Base-by-base conservation (phyloP, 1,139 yeast species). In the Yamadazyma kanchanaburiensis region DNA sequence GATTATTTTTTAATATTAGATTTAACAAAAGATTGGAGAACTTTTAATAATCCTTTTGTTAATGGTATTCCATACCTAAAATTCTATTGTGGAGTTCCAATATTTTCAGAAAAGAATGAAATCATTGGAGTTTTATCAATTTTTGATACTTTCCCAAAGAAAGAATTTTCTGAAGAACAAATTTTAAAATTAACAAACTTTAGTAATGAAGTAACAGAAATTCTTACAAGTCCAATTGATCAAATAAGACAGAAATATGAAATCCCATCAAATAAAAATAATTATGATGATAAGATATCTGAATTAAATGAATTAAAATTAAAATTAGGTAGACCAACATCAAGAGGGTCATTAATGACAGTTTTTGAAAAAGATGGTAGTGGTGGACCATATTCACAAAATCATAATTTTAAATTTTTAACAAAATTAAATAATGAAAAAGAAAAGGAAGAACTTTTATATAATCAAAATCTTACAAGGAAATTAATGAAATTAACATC, bases 1-100 rank as follows among this genome's bases (percentile, higher is more conserved):
- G 76, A 67, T 1, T 62, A 64, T 40, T 74, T 82, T 41, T 56
- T 74, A 3, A 42, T 82, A 13, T 49, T 66, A 15, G 85, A 82
- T 50, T 79, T 87, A 1, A 52, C 75, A 4, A 58, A 62, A 23
- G 91, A 82, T 48, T 82, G 91, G 89, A 60, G 89, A 49, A 72
- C 79, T 4, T 45, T 55, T 6, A 57, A 60, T 26, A 80, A 76
- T 42, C 88, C 88, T 0, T 60, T 80, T 32, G 83, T 81, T 1
- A 71, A 65, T 22, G 80, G 82, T 0, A 60, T 68, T 1, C 87
- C 89, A 0, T 58, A 60, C 38, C 70, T 80, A 28, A 62, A 57
- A 34, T 79, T 79, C 43, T 82, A 80, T 46, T 70, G 77, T 27
- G 86, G 82, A 0, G 83, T 77, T 4, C 85, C 84, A 0, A 46